Evolutionary conservation across 2,329 filamentous ascomycete genomes (phyloP).

Genomic region (Pestalotiopsis sp.): DNA sequence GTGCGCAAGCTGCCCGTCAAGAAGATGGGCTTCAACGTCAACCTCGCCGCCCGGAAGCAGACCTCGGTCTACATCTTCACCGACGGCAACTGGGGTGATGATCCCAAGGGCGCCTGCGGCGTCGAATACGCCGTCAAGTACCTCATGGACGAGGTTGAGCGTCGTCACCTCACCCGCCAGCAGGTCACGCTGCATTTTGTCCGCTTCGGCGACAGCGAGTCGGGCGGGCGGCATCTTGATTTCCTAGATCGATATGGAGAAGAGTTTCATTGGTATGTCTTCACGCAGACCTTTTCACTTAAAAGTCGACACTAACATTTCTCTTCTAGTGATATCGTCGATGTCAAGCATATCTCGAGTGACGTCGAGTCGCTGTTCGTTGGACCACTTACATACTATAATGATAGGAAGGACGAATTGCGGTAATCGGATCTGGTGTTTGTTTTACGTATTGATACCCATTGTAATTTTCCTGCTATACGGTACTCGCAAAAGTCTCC

Average conservation of each 20-base stretch:
- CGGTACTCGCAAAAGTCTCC: too few species aligned
- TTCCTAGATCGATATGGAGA: slow-evolving; percentile 2
- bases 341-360: slow-evolving; percentile 19
- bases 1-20: slow-evolving; percentile 15
- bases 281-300: too few species aligned
- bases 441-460: too few species aligned
- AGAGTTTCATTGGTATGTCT: slow-evolving; percentile 1
- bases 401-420: background rate
- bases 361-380: slow-evolving; percentile 15
- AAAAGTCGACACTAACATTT: background rate
- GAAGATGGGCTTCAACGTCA: slow-evolving; percentile 18
- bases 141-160: slow-evolving; percentile 3
- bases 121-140: slow-evolving; percentile 16
- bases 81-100: slow-evolving; percentile 1
- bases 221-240: background rate
- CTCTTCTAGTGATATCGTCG: slow-evolving; percentile 19
- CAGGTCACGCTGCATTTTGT: slow-evolving; percentile 11
- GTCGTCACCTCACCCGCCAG: background rate
- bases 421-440: background rate
- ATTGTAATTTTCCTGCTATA: too few species aligned
- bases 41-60: slow-evolving; percentile 6
- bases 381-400: slow-evolving; percentile 11
- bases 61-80: slow-evolving; percentile 8
- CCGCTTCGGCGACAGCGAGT: slow-evolving; percentile 3
- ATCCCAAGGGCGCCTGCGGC: slow-evolving; percentile 11